Percentiles rank a stretch among this genome's conserved stretches.
phyloP scores from a whole-genome alignment of 768 basidiomycete species.

The Pisolithus marmoratus region DNA sequence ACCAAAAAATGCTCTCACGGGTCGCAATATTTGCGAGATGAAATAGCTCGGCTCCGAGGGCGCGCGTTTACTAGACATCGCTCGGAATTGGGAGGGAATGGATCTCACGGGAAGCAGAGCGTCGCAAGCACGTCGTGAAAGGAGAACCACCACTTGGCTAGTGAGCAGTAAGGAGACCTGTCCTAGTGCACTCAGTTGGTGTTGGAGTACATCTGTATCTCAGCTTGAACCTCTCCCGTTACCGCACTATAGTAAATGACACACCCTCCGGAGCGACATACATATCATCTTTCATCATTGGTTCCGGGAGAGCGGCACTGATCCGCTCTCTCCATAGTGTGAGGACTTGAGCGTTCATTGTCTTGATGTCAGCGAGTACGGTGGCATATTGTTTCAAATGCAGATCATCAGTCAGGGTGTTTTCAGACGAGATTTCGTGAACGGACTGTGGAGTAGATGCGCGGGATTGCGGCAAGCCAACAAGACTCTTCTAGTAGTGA shows the following conservation, averaged over 20 bases:
- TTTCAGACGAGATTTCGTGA: constrained; percentile 50
- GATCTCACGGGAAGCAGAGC: constrained; percentile 78
- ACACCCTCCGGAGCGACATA: constrained; percentile 46
- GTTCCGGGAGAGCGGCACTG: constrained; percentile 51
- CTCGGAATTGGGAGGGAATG: constrained; percentile 87
- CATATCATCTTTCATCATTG: constrained; percentile 26
- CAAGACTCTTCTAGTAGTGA: background rate
- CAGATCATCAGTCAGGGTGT: constrained; percentile 55
- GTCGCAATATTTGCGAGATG: constrained; percentile 72
- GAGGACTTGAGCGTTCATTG: constrained; percentile 45
- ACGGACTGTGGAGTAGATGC: constrained; percentile 47
- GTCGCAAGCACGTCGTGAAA: constrained; percentile 80
- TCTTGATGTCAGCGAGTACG: constrained; percentile 63
- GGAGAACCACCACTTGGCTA: constrained; percentile 59
- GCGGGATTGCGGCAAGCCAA: constrained; percentile 34
- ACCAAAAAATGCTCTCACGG: constrained; percentile 71
- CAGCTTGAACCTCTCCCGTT: background rate
- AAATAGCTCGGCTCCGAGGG: constrained; percentile 86
- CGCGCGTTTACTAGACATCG: constrained; percentile 66
- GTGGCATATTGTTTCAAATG: constrained; percentile 58
- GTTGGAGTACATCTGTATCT: constrained; percentile 42
- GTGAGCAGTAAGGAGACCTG: constrained; percentile 54
- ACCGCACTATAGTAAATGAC: constrained; percentile 4
- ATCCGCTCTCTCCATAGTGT: constrained; percentile 70
- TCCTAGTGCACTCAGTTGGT: constrained; percentile 44